A percentile compares a stretch with the other conserved stretches of the same genome.
Conservation (phyloP, 306 rosid species). For the Inga laurina region DNA sequence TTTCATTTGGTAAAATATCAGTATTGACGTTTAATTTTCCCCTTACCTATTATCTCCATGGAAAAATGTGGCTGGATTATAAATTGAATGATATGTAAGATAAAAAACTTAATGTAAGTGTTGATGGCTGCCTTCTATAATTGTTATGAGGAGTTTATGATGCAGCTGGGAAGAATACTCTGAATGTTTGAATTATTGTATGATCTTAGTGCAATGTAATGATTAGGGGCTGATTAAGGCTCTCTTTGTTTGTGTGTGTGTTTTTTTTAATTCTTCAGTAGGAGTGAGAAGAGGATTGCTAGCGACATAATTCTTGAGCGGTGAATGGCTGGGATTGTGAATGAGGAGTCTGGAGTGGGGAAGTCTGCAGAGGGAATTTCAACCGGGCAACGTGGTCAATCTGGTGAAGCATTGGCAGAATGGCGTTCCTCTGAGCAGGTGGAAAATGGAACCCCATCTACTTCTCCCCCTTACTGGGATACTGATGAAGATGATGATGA, state of each 20-base stretch:
- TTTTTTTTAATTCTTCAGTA: constrained; percentile 33
- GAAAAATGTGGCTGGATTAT: constrained; percentile 6
- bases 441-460: constrained; percentile 88
- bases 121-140: not conserved
- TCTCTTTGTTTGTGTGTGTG: not conserved
- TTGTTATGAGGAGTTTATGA: not conserved
- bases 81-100: not conserved
- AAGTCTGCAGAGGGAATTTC: constrained; percentile 74
- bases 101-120: not conserved
- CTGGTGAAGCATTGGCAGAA: constrained; percentile 92
- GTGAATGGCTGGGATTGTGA: constrained; percentile 81
- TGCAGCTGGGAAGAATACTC: constrained; percentile 3
- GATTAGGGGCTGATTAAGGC: constrained; percentile 26
- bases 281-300: constrained; percentile 45
- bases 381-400: constrained; percentile 72
- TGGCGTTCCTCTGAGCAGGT: constrained; percentile 99
- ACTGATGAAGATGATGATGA: constrained; percentile 84
- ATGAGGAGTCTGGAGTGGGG: constrained; percentile 82
- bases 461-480: constrained; percentile 98
- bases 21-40: constrained; percentile 14
- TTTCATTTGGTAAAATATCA: constrained; percentile 15
- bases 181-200: constrained; percentile 6
- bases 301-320: constrained; percentile 46
- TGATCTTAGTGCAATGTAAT: constrained; percentile 28
- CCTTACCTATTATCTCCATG: not conserved